phyloP scores from a whole-genome alignment of 495 filamentous ascomycete genomes.

The Xeromyces bisporus region DNA sequence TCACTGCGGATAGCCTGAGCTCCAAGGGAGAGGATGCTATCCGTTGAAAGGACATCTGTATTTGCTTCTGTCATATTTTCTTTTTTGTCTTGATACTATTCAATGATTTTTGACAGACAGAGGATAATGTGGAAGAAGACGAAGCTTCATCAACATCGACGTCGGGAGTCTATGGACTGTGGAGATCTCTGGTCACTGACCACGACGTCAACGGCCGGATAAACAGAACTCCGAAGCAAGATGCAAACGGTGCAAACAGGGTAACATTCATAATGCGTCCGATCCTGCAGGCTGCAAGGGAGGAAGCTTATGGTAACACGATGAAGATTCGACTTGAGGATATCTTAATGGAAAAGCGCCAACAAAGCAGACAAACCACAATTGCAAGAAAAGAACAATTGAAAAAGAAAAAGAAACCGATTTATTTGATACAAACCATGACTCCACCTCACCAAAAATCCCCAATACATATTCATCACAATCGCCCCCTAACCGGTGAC shows the following conservation, averaged over 20 bases:
- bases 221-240: too few species aligned
- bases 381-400: not conserved
- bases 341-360: not conserved
- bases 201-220: too few species aligned
- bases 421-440: not conserved
- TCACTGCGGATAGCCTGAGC: slow-evolving; percentile 14
- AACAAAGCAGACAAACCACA: too few species aligned
- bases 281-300: slow-evolving; percentile 8
- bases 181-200: too few species aligned
- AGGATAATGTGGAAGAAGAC: too few species aligned
- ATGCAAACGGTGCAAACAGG: too few species aligned
- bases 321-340: not conserved
- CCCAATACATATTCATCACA: slow-evolving; percentile 49
- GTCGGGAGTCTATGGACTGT: too few species aligned
- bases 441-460: slow-evolving; percentile 29
- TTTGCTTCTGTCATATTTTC: slow-evolving; percentile 15
- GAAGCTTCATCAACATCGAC: too few species aligned
- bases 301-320: slow-evolving; percentile 9
- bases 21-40: slow-evolving; percentile 20
- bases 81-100: too few species aligned
- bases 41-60: slow-evolving; percentile 9
- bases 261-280: too few species aligned
- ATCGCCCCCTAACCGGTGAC: slow-evolving; percentile 32
- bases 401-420: too few species aligned
- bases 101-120: too few species aligned